phyloP scores from a whole-genome alignment of 345 rosid species.

The Pugionium cornutum region DNA sequence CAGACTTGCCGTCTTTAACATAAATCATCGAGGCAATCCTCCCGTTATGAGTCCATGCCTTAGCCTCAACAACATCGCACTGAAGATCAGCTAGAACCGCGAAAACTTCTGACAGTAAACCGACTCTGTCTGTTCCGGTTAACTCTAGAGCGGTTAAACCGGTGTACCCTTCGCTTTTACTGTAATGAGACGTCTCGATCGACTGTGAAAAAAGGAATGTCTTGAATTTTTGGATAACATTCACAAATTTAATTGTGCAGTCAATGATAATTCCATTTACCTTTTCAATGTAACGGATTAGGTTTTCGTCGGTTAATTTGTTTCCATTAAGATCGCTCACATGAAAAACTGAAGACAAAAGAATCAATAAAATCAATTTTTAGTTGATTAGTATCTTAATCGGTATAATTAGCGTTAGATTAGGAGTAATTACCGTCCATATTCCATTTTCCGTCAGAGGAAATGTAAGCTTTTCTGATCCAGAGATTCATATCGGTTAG shows the following conservation, averaged over 20 bases:
- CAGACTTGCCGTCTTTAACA: constrained; percentile 64
- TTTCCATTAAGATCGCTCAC: constrained; percentile 83
- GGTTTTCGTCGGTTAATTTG: constrained; percentile 75
- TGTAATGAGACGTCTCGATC: constrained; percentile 54
- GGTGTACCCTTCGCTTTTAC: constrained; percentile 46
- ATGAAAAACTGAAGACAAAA: constrained; percentile 70
- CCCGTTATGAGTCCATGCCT: constrained; percentile 88
- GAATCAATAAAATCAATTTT: background rate
- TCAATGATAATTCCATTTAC: constrained; percentile 40
- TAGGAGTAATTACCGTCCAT: constrained; percentile 74
- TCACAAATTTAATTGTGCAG: background rate
- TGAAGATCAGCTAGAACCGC: constrained; percentile 75
- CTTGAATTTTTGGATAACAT: background rate
- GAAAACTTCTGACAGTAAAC: constrained; percentile 75
- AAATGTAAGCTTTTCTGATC: constrained; percentile 81
- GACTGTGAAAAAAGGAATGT: constrained; percentile 45
- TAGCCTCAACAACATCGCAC: constrained; percentile 77
- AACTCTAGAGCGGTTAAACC: constrained; percentile 71
- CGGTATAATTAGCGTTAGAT: constrained; percentile 10
- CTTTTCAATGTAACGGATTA: constrained; percentile 84
- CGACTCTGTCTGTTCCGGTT: constrained; percentile 77
- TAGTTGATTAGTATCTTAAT: background rate
- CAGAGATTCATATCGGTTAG: constrained; percentile 93
- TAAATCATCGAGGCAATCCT: constrained; percentile 66
- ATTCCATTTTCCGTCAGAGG: constrained; percentile 85